A percentile compares a stretch with the other conserved stretches of the same genome.
phyloP scores from a whole-genome alignment of 2,329 filamentous ascomycete species.

The Sporothrix inflata region DNA sequence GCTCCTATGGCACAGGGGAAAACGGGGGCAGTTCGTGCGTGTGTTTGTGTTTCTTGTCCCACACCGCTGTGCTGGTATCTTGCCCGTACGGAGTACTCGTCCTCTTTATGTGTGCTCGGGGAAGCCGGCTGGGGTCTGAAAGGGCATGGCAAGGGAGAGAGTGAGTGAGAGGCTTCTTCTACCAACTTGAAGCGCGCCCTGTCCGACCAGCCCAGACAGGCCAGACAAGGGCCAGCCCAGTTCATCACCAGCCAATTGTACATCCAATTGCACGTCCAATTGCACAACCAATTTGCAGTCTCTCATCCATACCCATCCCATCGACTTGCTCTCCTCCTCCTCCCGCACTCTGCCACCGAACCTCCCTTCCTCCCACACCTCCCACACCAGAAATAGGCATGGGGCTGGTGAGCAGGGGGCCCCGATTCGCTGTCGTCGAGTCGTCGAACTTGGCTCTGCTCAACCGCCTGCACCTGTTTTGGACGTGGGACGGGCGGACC shows the following conservation, averaged over 20 bases:
- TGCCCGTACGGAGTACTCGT: background rate
- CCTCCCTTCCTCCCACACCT: background rate
- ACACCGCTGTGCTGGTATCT: background rate
- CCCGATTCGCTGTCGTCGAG: background rate
- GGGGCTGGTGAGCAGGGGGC: background rate
- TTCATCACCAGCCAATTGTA: background rate
- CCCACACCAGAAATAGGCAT: conserved; percentile 11
- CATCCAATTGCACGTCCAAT: background rate
- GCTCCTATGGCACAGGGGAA: background rate
- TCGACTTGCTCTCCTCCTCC: background rate
- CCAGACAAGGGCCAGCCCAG: background rate
- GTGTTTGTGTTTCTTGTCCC: conserved; percentile 10
- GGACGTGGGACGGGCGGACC: background rate
- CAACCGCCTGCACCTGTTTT: background rate
- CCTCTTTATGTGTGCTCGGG: background rate
- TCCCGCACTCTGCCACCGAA: conserved; percentile 2
- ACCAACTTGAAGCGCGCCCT: background rate
- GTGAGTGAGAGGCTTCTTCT: background rate
- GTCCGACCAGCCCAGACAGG: conserved; percentile 6
- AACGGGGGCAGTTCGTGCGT: background rate
- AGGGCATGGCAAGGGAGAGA: background rate
- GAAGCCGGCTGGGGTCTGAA: conserved; percentile 1
- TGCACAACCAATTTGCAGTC: background rate
- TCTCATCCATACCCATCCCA: background rate
- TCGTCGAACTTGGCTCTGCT: background rate